Conservation (phyloP, 2,329 filamentous ascomycete species). For the Arthroderma sp. region DNA sequence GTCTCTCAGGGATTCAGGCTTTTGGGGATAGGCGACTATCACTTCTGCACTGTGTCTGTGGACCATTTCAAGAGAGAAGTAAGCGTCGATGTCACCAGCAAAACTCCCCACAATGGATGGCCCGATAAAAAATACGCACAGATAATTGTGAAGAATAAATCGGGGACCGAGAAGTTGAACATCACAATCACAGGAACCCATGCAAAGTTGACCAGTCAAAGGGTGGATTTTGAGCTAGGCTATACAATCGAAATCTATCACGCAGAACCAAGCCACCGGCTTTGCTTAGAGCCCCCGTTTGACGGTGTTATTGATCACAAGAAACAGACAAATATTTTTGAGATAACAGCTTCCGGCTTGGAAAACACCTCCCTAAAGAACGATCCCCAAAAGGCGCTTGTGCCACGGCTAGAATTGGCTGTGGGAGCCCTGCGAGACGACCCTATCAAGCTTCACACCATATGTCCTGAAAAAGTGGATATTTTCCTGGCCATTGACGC, state of each 20-base stretch:
- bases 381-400: not conserved
- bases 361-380: slow-evolving; percentile 1
- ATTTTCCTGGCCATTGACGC: slow-evolving; percentile 1
- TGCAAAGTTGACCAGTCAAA: not conserved
- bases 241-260: not conserved
- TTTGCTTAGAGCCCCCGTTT: not conserved
- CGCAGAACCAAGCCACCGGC: not conserved
- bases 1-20: not conserved
- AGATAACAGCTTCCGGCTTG: not conserved
- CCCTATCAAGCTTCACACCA: not conserved
- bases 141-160: not conserved
- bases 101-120: not conserved
- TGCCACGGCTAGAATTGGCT: not conserved
- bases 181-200: not conserved
- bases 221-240: not conserved
- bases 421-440: not conserved
- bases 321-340: not conserved
- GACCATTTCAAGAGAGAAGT: not conserved
- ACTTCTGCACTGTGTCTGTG: not conserved
- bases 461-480: not conserved
- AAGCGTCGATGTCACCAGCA: not conserved
- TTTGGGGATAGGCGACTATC: not conserved
- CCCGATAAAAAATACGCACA: not conserved
- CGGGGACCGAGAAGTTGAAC: not conserved
- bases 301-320: not conserved